Conservation (phyloP, 1,139 yeast species). For the Scheffersomyces lignicola region DNA sequence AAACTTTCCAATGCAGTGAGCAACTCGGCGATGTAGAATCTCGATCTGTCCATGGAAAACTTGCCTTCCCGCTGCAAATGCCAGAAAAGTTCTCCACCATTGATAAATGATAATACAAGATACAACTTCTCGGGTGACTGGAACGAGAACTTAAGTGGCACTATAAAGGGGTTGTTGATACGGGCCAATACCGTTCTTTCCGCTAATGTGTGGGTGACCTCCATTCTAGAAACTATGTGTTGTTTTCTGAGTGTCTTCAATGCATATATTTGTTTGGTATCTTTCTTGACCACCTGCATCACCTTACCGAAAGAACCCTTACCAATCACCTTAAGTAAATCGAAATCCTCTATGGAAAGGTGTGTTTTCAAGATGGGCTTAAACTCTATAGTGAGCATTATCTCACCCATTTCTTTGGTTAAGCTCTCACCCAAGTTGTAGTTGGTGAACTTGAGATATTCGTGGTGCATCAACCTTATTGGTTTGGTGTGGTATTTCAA, state of each 20-base stretch:
- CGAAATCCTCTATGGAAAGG: conserved; percentile 86
- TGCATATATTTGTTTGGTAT: conserved; percentile 92
- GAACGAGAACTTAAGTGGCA: conserved; percentile 93
- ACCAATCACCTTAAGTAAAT: conserved; percentile 89
- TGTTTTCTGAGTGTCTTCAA: conserved; percentile 90
- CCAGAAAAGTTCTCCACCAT: conserved; percentile 96
- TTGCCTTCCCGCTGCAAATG: conserved; percentile 91
- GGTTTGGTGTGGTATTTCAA: conserved; percentile 38
- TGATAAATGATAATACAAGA: conserved; percentile 85
- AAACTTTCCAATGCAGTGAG: conserved; percentile 89
- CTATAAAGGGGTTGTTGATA: conserved; percentile 94
- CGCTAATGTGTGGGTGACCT: conserved; percentile 93
- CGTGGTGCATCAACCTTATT: conserved; percentile 46
- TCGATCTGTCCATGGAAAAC: conserved; percentile 83
- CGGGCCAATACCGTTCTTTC: conserved; percentile 94
- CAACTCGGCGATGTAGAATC: conserved; percentile 92
- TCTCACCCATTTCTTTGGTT: conserved; percentile 42
- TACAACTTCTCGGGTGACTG: conserved; percentile 94
- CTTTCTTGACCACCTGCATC: conserved; percentile 96
- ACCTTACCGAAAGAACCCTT: conserved; percentile 98
- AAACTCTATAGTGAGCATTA: conserved; percentile 74
- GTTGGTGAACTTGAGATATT: conserved; percentile 44
- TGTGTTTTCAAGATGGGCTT: conserved; percentile 69
- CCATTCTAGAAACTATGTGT: conserved; percentile 90
- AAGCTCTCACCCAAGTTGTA: conserved; percentile 14